Conservation (phyloP, 2,329 filamentous ascomycete species). For the Nigrospora sphaerica region DNA sequence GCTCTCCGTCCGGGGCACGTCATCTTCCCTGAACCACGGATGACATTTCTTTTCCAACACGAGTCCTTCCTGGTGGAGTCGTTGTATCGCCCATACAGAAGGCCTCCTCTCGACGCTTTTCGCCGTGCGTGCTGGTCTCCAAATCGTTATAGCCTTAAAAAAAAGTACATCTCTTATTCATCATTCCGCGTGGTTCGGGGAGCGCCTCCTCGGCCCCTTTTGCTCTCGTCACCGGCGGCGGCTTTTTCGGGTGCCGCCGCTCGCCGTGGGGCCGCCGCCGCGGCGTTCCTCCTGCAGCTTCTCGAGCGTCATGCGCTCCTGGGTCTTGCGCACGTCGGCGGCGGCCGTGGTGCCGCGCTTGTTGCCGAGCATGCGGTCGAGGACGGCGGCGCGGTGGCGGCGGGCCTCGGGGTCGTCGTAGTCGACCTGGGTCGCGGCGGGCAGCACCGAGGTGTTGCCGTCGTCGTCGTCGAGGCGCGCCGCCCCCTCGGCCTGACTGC, state of each 20-base stretch:
- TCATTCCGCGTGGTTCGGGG: too few species aligned
- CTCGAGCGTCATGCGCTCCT: background rate
- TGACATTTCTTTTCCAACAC: too few species aligned
- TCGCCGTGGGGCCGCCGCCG: background rate
- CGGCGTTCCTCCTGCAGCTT: background rate
- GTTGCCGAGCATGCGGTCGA: conserved; percentile 12
- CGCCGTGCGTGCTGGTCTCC: too few species aligned
- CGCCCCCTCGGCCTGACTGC: conserved; percentile 2
- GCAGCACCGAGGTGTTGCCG: conserved; percentile 13
- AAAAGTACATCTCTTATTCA: too few species aligned
- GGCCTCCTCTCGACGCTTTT: too few species aligned
- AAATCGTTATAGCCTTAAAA: too few species aligned
- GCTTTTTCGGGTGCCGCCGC: background rate
- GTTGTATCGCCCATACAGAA: too few species aligned
- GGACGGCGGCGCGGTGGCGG: conserved; percentile 18
- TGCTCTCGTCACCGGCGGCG: background rate
- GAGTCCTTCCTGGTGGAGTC: too few species aligned
- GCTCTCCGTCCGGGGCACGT: too few species aligned
- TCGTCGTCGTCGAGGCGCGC: conserved; percentile 3
- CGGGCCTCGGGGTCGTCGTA: conserved; percentile 45
- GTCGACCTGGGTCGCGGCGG: conserved; percentile 44
- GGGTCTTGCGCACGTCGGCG: background rate
- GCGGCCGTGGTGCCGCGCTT: background rate
- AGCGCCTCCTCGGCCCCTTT: background rate
- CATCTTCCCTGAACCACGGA: too few species aligned